Base-by-base conservation (phyloP, 345 rosid species). In the Fremontodendron californicum region DNA sequence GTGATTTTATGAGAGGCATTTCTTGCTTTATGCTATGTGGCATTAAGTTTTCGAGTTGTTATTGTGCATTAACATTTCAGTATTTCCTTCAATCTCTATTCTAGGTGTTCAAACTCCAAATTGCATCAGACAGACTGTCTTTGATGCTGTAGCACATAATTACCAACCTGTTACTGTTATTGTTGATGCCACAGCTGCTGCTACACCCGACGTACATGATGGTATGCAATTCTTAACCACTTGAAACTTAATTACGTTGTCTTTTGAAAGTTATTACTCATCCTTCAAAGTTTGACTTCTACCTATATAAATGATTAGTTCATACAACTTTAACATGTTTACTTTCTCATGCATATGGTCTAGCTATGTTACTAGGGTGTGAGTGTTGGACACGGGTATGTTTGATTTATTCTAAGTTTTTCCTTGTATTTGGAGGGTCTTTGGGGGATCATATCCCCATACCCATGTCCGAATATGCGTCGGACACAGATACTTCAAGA, bases 51-150 rank as follows among this genome's bases (percentile, higher is more conserved):
- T 39, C 7, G 40, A 11, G 35, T 61, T 9, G 42, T 42, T 27
- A n/a, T 45, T 74, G 63, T 27, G 23, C 42, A 73, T 49, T 23
- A 6, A 1, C 18, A 33, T 25, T 31, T 33, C 48, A 31, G 43
- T 69, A 35, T 75, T 66, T 66, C 72, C 65, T 3, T 71, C 33
- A 73, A 33, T 42, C 15, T 81, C 15, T 42, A 5, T 39, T 77
- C 51, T 81, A 91, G 98, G 97, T 75, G 94, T 93, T 70, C 94
- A 90, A 79, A 90, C 98, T 61, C 97, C 96, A 9, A 96, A 91
- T 66, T 90, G 97, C 86, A 85, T 93, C 69, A 81, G 98, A 79
- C 97, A 93, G 80, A 91, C 96, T 6, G 93, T 82, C n/a, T 95
- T 92, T 82, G 99, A 96, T 81, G 96, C 94, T 0, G 93, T 91